Percentiles rank a stretch among this genome's conserved stretches.
Evolutionary conservation across 148 eudicot genomes (phyloP).

Genomic region (Vaccinium vitisidaea): DNA sequence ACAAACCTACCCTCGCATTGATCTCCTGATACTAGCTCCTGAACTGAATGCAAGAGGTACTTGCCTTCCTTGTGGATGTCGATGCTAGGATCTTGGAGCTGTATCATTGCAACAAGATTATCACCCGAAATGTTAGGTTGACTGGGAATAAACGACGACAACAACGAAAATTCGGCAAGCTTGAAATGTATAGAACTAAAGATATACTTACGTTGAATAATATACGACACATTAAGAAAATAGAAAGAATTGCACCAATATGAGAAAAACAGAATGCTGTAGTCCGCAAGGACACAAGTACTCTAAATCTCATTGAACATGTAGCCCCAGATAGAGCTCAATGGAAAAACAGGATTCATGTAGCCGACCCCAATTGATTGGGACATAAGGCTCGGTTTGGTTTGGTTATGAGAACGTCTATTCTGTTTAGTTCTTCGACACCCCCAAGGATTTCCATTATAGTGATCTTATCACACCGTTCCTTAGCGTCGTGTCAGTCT

Average conservation of each 20-base stretch:
- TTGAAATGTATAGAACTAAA: neutral
- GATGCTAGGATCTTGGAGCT: slow-evolving; percentile 79
- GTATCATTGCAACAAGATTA: slow-evolving; percentile 28
- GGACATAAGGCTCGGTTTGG: too few species aligned
- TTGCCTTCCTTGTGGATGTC: slow-evolving; percentile 90
- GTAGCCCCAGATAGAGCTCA: too few species aligned
- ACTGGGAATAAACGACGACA: neutral
- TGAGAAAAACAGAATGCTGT: neutral
- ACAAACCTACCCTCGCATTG: slow-evolving; percentile 94
- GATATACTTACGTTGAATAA: neutral
- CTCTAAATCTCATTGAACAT: too few species aligned
- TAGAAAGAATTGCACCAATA: neutral
- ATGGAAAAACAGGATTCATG: too few species aligned
- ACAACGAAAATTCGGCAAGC: neutral
- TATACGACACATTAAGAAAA: neutral
- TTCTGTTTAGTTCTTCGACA: neutral
- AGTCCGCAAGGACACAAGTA: too few species aligned
- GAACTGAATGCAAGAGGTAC: slow-evolving; percentile 87
- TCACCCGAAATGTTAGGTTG: neutral
- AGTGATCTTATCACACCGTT: neutral
- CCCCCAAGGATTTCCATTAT: neutral
- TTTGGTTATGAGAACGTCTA: neutral
- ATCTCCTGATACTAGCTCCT: slow-evolving; percentile 86
- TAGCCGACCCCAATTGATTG: too few species aligned
- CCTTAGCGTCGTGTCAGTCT: neutral